Percentiles rank a stretch among this genome's conserved stretches.
phyloP scores from a whole-genome alignment of 768 basidiomycete genomes.

The Hygrophoropsis aurantiaca region DNA sequence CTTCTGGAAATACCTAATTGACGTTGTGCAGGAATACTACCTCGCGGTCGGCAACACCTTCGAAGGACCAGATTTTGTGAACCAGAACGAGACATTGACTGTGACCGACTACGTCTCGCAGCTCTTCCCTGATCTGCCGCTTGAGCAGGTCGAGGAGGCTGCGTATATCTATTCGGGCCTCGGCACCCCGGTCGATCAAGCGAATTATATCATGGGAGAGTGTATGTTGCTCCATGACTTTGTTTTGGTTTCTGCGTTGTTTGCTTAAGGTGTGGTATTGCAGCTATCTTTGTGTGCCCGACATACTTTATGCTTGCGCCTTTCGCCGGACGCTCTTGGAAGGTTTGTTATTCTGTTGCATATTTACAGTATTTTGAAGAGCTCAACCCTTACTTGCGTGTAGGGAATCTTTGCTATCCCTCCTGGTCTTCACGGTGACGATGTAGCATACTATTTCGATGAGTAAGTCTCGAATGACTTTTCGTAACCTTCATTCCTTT shows the following conservation, averaged over 20 bases:
- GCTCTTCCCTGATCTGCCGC: slow-evolving; percentile 39
- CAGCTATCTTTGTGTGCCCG: slow-evolving; percentile 43
- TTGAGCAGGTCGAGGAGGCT: slow-evolving; percentile 22
- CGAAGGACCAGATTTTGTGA: slow-evolving; percentile 36
- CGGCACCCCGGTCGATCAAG: slow-evolving; percentile 31
- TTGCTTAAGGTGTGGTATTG: neutral
- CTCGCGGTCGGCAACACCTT: slow-evolving; percentile 34
- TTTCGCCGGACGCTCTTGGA: slow-evolving; percentile 19
- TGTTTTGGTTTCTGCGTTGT: neutral
- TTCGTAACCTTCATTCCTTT: neutral
- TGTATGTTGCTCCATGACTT: slow-evolving; percentile 31
- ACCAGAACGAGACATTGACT: slow-evolving; percentile 8
- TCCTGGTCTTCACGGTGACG: slow-evolving; percentile 38
- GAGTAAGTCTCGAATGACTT: too few species aligned
- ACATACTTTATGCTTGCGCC: slow-evolving; percentile 32
- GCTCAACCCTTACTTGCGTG: neutral
- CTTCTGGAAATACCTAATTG: neutral
- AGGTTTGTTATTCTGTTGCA: slow-evolving; percentile 12
- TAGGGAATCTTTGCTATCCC: slow-evolving; percentile 45
- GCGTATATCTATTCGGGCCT: slow-evolving; percentile 24
- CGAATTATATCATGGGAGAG: slow-evolving; percentile 37
- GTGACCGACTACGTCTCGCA: slow-evolving; percentile 20
- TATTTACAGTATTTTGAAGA: neutral
- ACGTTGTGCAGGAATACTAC: slow-evolving; percentile 19
- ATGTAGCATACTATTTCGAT: slow-evolving; percentile 40